Percentiles rank a stretch among this genome's conserved stretches.
phyloP scores from a whole-genome alignment of 108 stramenopile species.

The Fragilaria crotonensis region DNA sequence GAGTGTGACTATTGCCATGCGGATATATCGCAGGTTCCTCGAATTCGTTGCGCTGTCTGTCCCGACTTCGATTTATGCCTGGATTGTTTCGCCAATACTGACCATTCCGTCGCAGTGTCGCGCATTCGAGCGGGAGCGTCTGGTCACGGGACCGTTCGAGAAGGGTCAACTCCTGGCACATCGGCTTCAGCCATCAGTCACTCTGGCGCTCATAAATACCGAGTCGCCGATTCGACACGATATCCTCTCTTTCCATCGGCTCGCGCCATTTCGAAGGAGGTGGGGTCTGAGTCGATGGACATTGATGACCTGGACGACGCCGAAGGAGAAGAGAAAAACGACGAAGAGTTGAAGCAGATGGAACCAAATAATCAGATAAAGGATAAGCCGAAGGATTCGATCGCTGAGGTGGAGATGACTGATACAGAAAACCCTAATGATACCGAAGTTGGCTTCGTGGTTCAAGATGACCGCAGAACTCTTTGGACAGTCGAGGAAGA shows the following conservation, averaged over 20 bases:
- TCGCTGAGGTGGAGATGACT: conserved; percentile 3
- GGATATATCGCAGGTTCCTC: conserved; percentile 73
- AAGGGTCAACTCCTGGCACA: conserved; percentile 5
- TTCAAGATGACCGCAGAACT: conserved; percentile 48
- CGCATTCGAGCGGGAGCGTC: conserved; percentile 8
- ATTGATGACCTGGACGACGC: background rate
- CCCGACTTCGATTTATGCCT: conserved; percentile 84
- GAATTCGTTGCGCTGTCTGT: conserved; percentile 79
- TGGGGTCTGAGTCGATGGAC: too few relatives aligned
- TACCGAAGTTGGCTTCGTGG: conserved; percentile 9
- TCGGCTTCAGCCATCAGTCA: conserved; percentile 49
- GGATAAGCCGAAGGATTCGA: background rate
- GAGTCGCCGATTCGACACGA: conserved; percentile 74
- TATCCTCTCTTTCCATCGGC: conserved; percentile 63
- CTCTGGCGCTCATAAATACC: conserved; percentile 58
- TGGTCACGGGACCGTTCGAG: background rate
- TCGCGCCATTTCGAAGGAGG: conserved; percentile 13
- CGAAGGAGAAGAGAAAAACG: background rate
- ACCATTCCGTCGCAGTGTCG: conserved; percentile 34
- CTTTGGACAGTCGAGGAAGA: conserved; percentile 87
- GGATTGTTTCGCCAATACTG: conserved; percentile 72
- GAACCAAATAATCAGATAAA: background rate
- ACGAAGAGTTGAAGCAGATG: too few relatives aligned
- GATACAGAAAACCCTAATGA: background rate
- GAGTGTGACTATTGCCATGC: conserved; percentile 87